Evolutionary conservation across 2,329 filamentous ascomycete genomes (phyloP), one percentile per base, ranked within the genome.

Genomic region (Ophiostoma ulmi): DNA sequence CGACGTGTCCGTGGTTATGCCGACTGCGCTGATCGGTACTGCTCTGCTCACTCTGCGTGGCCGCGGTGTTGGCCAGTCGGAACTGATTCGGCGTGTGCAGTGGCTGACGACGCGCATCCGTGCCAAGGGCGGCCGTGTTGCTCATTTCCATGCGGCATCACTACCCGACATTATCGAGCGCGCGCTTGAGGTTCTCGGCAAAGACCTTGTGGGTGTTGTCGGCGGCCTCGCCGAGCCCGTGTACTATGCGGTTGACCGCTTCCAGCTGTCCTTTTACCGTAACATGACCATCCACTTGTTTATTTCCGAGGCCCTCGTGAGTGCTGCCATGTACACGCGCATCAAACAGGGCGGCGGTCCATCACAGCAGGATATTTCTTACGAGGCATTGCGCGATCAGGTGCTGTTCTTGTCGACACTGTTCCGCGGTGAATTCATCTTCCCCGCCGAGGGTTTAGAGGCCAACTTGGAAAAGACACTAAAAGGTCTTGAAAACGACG

Each of bases 271-370:
- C 0, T 99, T 99, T 80, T 99, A 99, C 81, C 90, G 95, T 69
- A 99, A 99, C 80, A 98, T 98, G 95, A 97, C 94, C 0, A 99
- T 99, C 73, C 95, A 99, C 78, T 86, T 99, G 5, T 99, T 99
- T 79, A 95, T 99, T 71, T 91, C 93, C 1, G 94, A 98, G 78
- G 91, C 94, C 0, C 84, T 99, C 5, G 92, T 98, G 31, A 95
- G 92, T 73, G 92, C 90, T 5, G 91, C 91, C 38, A 90, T 99
- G 84, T 99, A 99, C 79, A 95, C 90, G 0, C 87, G 88, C 64
- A 91, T 98, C 70, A 99, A 99, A 80, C 88, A 89, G 73, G 95
- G 95, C 20, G 94, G 94, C n/a, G 92, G 91, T 0, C 91, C 92
- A 0, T 84, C 89, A 4, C 87, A 91, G 74, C 93, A 98, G 77